Base-by-base conservation (phyloP, 192 early-diverging fungal genomes). In the Umbelopsis vinacea region DNA sequence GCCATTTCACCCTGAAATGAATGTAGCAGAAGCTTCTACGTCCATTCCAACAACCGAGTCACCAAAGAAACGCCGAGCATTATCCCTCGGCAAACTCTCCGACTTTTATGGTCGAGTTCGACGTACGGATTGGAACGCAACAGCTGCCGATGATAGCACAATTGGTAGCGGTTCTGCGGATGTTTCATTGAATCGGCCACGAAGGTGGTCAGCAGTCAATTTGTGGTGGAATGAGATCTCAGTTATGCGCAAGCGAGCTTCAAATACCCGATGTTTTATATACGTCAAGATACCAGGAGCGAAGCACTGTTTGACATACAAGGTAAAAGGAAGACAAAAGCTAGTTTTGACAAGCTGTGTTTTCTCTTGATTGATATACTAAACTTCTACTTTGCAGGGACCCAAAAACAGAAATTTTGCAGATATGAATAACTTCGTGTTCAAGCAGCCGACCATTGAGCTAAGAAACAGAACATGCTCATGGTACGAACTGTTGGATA, bases 221-320 rank as follows among this genome's bases (percentile, higher is more conserved):
- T 26, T 63, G n/a, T 63, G 57, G 57, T 37, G 57, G 57, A 63
- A 63, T 33, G 57, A 63, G 12, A 63, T 63, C 7, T 37, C 57
- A 2, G 57, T 91, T 73, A 94, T 95, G 93, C 91, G 93, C 76
- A 79, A 79, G 53, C 80, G 94, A 4, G 92, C 94, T 19, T 85
- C 89, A 47, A 79, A 92, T 74, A 94, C 92, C 81, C 87, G 86
- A 72, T 91, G 89, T 45, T 96, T 96, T 78, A 85, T 96, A 22
- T 92, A 94, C 77, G 89, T 96, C 76, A 94, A 92, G 67, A 85
- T 95, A 35, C 92, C 92, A 10, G 88, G 85, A 5, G 88, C 87
- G n/a, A 86, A 86, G 63, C 84, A 89, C 66, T 92, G 91, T 68
- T 79, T 96, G 33, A 90, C 87, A 68, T 96, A 95, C 76, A 89